phyloP scores from a whole-genome alignment of 352 stramenopile genomes.

The Sclerospora graminicola region DNA sequence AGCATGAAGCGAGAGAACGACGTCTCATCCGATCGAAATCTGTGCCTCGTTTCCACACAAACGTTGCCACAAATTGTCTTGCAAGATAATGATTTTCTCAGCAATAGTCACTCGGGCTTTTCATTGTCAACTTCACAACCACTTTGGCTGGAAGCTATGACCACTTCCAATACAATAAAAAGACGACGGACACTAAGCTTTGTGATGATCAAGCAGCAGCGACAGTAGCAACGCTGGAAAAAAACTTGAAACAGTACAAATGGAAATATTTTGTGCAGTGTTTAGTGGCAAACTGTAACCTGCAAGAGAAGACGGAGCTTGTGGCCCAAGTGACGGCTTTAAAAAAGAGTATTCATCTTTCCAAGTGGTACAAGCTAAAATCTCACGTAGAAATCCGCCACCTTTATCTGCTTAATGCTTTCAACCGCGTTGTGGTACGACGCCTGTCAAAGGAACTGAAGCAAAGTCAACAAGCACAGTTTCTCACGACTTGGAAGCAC shows the following conservation, averaged over 20 bases:
- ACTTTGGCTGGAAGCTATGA: conserved; percentile 13
- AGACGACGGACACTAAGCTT: too few species aligned
- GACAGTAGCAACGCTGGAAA: not conserved
- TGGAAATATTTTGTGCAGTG: conserved; percentile 24
- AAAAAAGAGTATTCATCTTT: conserved; percentile 4
- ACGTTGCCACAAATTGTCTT: conserved; percentile 13
- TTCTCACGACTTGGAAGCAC: conserved; percentile 14
- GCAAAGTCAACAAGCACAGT: conserved; percentile 5
- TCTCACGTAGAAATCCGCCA: conserved; percentile 9
- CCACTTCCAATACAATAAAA: not conserved
- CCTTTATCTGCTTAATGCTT: conserved; percentile 4
- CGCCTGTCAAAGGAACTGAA: conserved; percentile 8
- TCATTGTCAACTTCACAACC: conserved; percentile 8
- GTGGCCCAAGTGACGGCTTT: conserved; percentile 8
- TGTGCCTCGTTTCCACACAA: conserved; percentile 3
- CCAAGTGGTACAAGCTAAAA: conserved; percentile 13
- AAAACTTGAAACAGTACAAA: conserved; percentile 14
- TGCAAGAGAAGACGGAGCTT: not conserved
- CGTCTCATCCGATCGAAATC: not conserved
- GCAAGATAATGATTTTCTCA: conserved; percentile 14
- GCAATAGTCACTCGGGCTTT: conserved; percentile 6
- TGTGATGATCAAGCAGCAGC: not conserved
- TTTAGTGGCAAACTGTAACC: conserved; percentile 9
- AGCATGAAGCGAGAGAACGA: not conserved
- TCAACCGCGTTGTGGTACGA: conserved; percentile 4